phyloP scores from a whole-genome alignment of 495 filamentous ascomycete species.

The Extremus antarcticus region DNA sequence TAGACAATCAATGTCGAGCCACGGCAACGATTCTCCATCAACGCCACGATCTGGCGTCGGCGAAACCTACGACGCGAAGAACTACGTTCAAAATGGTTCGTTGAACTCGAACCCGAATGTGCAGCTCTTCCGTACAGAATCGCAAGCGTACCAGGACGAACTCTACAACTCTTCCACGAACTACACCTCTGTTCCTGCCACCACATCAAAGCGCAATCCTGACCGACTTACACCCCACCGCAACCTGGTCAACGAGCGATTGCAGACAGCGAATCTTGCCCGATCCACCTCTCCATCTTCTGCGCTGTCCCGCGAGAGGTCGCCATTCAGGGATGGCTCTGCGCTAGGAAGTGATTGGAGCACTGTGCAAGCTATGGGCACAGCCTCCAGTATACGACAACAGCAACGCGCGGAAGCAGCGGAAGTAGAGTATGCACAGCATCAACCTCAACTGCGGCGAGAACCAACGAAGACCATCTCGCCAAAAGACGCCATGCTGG shows the following conservation, averaged over 20 bases:
- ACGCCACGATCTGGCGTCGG: slow-evolving; percentile 46
- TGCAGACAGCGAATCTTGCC: slow-evolving; percentile 39
- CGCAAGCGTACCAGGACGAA: slow-evolving; percentile 75
- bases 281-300: slow-evolving; percentile 12
- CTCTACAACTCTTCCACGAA: slow-evolving; percentile 60
- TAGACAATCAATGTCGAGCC: slow-evolving; percentile 44
- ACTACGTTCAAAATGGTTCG: slow-evolving; percentile 17
- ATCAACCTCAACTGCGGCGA: slow-evolving; percentile 35
- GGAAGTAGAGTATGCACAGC: slow-evolving; percentile 35
- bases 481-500: slow-evolving; percentile 83
- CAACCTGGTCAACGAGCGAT: slow-evolving; percentile 57
- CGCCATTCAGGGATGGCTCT: slow-evolving; percentile 73
- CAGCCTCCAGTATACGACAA: slow-evolving; percentile 49
- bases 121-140: slow-evolving; percentile 60
- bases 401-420: slow-evolving; percentile 50
- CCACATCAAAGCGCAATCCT: slow-evolving; percentile 26
- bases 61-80: slow-evolving; percentile 36
- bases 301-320: slow-evolving; percentile 53
- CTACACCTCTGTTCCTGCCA: slow-evolving; percentile 29
- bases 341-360: slow-evolving; percentile 35
- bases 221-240: slow-evolving; percentile 42
- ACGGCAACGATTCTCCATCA: slow-evolving; percentile 45
- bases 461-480: slow-evolving; percentile 79
- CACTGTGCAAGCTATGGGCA: slow-evolving; percentile 27
- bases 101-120: slow-evolving; percentile 56